Evolutionary conservation across 805 yeast genomes (phyloP).

Genomic region (Tetrapisispora fleetii): DNA sequence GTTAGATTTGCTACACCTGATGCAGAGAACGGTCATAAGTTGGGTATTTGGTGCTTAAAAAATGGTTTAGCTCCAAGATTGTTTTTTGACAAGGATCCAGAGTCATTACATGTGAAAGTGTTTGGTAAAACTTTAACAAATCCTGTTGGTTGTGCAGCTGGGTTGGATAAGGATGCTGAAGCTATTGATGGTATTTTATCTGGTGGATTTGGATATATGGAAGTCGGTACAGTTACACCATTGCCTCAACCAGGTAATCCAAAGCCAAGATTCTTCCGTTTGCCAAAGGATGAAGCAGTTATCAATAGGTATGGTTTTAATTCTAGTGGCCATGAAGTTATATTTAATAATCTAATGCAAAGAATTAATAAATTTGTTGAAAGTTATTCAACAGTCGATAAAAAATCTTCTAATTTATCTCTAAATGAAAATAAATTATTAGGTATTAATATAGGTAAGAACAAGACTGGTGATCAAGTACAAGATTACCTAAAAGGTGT

Average conservation of each 20-base stretch:
- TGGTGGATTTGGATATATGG: conserved; percentile 81
- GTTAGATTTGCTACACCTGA: conserved; percentile 53
- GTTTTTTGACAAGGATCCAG: conserved; percentile 43
- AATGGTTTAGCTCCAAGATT: conserved; percentile 58
- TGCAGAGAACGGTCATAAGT: conserved; percentile 78
- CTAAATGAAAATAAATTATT: conserved; percentile 56
- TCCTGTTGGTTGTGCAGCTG: conserved; percentile 93
- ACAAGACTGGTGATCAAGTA: conserved; percentile 84
- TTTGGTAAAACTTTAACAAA: conserved; percentile 56
- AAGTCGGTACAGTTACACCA: conserved; percentile 90
- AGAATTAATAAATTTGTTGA: conserved; percentile 42
- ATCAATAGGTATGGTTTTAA: conserved; percentile 93
- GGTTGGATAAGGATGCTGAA: conserved; percentile 88
- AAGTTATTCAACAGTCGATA: conserved; percentile 18
- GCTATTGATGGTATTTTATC: conserved; percentile 74
- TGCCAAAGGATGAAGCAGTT: conserved; percentile 78
- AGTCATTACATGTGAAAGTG: conserved; percentile 45
- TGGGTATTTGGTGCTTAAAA: conserved; percentile 64
- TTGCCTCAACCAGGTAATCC: conserved; percentile 92
- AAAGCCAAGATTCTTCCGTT: conserved; percentile 80
- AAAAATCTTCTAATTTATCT: conserved; percentile 32
- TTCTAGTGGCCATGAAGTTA: conserved; percentile 76
- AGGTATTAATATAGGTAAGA: conserved; percentile 84
- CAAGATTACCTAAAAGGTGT: conserved; percentile 82
- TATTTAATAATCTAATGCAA: conserved; percentile 53